Base-by-base conservation (phyloP, 805 yeast genomes). In the Ogataea paraovalis region DNA sequence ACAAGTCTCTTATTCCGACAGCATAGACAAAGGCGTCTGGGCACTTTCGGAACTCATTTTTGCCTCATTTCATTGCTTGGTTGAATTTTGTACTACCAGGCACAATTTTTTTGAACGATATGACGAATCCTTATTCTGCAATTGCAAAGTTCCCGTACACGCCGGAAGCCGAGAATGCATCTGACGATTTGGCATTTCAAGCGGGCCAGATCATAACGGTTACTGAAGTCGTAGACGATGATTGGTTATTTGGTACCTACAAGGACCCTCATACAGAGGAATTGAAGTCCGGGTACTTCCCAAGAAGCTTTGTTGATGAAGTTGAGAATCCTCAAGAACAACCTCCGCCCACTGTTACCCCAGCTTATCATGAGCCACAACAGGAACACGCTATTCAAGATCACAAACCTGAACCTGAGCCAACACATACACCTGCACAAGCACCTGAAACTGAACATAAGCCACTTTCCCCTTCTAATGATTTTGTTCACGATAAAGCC, bases 211-310 rank as follows among this genome's bases (percentile, higher is more conserved):
- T 77, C 25, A 83, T 92, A 54, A 78, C 81, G 3, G 97, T 92
- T 23, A 80, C 83, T 4, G 80, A 79, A 34, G 73, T 87, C 45
- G 96, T 89, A 56, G 97, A 92, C 64, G 96, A 83, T 6, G 96
- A 91, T 53, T 94, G 98, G 98, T 85, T 79, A 61, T 71, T 77
- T 36, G 99, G 99, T 3, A 69, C 73, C 4, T 85, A 77, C 57
- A 59, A 58, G 3, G 76, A 70, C 50, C 33, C 48, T 1, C 30
- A 42, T 4, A 69, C 70, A 28, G 87, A 87, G 4, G 59, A 52
- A 9, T 39, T 55, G 22, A 66, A 69, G 40, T 66, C 77, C 19
- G 99, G 99, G 7, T 83, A 91, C 70, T 94, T 94, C 58, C 99
- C 99, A 3, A 80, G 78, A 62, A 82, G 80, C 60, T 92, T 88